These are phyloP conservation scores for Nigrograna mackinnonii DNA, from an alignment of 2,329 filamentous ascomycete species.

Conservation along the genomic window DNA sequence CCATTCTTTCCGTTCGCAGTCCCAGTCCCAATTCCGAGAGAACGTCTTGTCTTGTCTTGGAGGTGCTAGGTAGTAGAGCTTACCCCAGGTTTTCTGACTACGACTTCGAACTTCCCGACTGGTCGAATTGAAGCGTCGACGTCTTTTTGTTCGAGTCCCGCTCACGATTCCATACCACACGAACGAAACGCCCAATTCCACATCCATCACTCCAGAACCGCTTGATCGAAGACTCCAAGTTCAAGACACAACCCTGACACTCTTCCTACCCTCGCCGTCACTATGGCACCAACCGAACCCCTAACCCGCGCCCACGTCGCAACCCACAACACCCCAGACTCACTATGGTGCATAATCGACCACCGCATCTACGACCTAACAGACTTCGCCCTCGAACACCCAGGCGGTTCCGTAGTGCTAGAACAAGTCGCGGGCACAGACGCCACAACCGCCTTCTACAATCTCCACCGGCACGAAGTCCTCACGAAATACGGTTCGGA, in stretches of 20 bases:
- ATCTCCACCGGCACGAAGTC: conserved; percentile 90
- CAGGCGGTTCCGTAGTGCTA: conserved; percentile 79
- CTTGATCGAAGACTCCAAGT: neutral
- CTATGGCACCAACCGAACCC: conserved; percentile 36
- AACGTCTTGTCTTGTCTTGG: too few relatives aligned
- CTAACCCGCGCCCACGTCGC: conserved; percentile 65
- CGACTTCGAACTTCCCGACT: neutral
- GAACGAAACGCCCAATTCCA: neutral
- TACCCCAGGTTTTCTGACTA: too few relatives aligned
- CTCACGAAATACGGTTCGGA: conserved; percentile 74
- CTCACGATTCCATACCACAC: neutral
- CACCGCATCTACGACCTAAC: conserved; percentile 84
- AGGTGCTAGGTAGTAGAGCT: too few relatives aligned
- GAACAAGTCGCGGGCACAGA: conserved; percentile 80
- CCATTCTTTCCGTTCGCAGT: too few relatives aligned
- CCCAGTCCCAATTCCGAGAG: too few relatives aligned
- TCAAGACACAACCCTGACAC: neutral
- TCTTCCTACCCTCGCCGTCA: conserved; percentile 4
- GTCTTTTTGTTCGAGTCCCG: neutral
- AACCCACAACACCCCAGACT: conserved; percentile 75
- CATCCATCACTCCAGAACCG: neutral
- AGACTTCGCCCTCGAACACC: conserved; percentile 84
- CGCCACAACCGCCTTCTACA: conserved; percentile 84
- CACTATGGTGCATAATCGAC: conserved; percentile 84
- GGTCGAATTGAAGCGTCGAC: neutral